Conservation (phyloP, 352 stramenopile genomes). For the Globisporangium recalcitrans region DNA sequence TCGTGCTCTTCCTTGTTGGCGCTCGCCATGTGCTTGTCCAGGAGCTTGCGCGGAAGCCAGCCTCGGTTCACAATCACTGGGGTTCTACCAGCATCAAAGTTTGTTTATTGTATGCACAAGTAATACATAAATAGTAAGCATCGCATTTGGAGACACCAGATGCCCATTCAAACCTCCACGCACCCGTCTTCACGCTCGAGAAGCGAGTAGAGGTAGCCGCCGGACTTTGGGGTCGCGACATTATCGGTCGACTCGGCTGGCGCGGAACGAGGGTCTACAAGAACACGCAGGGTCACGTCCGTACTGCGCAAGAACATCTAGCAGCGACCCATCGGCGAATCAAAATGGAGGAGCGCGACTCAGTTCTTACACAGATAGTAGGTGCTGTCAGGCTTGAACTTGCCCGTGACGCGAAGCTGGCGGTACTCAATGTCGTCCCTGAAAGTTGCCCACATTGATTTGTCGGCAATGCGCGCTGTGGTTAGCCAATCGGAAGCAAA, state of each 20-base stretch:
- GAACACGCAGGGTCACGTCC: no score
- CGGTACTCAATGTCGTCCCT: conserved; percentile 81
- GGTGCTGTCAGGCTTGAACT: conserved; percentile 62
- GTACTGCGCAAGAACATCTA: no score
- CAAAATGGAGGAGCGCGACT: background rate
- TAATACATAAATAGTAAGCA: no score
- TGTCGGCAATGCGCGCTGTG: background rate
- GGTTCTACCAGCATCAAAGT: conserved; percentile 34
- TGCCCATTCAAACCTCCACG: conserved; percentile 1
- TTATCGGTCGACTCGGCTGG: conserved; percentile 72
- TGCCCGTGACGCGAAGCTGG: conserved; percentile 59
- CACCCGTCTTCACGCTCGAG: conserved; percentile 66
- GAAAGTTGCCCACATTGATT: background rate
- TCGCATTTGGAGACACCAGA: no score
- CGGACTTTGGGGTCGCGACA: conserved; percentile 73
- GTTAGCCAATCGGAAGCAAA: background rate
- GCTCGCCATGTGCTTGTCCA: conserved; percentile 62
- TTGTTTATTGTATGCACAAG: no score
- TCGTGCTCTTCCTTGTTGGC: conserved; percentile 53
- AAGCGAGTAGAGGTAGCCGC: conserved; percentile 83
- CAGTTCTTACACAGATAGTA: conserved; percentile 70
- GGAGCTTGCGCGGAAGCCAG: conserved; percentile 71
- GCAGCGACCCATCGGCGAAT: no score
- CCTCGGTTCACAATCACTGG: conserved; percentile 84
- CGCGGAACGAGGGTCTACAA: conserved; percentile 70